A percentile compares a stretch with the other conserved stretches of the same genome.
These are phyloP conservation scores for Heliamphora exappendiculata DNA, from an alignment of 148 eudicot genomes.

Conservation along the genomic window DNA sequence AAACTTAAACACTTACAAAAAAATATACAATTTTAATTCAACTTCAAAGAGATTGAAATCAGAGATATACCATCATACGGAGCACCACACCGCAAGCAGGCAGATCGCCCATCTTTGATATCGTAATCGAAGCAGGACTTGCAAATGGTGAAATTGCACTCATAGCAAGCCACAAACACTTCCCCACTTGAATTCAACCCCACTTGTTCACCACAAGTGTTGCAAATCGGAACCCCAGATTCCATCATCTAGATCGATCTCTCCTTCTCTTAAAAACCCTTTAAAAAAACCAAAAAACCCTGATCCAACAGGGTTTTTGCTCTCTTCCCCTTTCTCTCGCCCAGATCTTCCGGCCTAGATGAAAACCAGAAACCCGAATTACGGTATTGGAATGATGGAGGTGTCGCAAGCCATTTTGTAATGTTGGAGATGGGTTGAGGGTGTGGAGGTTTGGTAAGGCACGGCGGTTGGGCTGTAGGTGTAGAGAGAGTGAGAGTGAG, in stretches of 20 bases:
- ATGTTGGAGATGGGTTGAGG: constrained; percentile 9
- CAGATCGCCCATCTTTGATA: constrained; percentile 65
- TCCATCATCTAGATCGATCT: constrained; percentile 58
- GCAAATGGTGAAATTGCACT: constrained; percentile 73
- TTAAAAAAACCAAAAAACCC: not conserved
- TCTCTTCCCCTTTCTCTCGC: not conserved
- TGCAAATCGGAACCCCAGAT: constrained; percentile 63
- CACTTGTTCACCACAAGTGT: constrained; percentile 72
- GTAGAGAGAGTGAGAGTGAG: constrained; percentile 2
- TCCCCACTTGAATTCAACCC: constrained; percentile 62
- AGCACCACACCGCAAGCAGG: constrained; percentile 62
- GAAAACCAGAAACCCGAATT: constrained; percentile 12
- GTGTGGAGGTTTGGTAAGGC: constrained; percentile 22
- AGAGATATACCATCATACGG: constrained; percentile 47
- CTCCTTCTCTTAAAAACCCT: not conserved
- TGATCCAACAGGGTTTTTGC: not conserved
- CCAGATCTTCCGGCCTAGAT: not conserved
- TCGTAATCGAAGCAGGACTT: constrained; percentile 66
- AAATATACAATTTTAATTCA: too few relatives aligned
- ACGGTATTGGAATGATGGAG: constrained; percentile 18
- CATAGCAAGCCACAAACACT: constrained; percentile 76
- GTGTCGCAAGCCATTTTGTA: constrained; percentile 17
- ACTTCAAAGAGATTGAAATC: not conserved
- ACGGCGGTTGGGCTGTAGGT: constrained; percentile 1
- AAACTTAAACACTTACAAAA: too few relatives aligned